Evolutionary conservation across 345 rosid genomes (phyloP).

Genomic region (Cardiospermum halicacabum): DNA sequence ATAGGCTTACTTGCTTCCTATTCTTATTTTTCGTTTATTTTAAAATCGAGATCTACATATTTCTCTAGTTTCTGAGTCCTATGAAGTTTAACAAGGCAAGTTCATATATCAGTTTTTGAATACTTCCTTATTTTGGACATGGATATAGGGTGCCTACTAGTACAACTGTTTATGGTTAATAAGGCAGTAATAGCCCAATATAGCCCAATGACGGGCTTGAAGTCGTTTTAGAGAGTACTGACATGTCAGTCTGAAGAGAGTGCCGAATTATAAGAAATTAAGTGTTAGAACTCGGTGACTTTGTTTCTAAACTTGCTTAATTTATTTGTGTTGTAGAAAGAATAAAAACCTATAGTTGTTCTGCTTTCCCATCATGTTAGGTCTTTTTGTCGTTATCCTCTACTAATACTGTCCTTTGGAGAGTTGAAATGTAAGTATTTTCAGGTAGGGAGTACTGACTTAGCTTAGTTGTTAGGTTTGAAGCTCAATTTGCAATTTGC

Average conservation of each 20-base stretch:
- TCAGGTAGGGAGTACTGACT: background rate
- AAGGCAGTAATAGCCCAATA: background rate
- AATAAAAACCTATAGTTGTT: too few relatives aligned
- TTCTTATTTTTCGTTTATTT: too few relatives aligned
- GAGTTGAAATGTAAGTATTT: background rate
- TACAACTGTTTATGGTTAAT: background rate
- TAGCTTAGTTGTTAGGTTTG: too few relatives aligned
- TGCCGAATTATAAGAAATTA: background rate
- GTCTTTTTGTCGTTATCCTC: background rate
- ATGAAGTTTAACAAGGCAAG: background rate
- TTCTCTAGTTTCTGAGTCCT: background rate
- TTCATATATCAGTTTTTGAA: background rate
- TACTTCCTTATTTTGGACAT: background rate
- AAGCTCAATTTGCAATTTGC: background rate
- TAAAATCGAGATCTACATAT: background rate
- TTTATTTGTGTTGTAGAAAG: background rate
- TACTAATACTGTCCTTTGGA: background rate
- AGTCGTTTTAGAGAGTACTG: background rate
- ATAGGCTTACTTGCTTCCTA: too few relatives aligned
- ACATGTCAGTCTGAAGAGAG: background rate
- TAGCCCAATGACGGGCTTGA: too few relatives aligned
- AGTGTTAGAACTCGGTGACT: background rate
- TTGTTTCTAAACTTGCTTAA: background rate
- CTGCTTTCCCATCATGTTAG: background rate
- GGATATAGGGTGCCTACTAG: background rate